Evolutionary conservation across 78 protist genomes (phyloP).

Genomic region (Protostelium mycophagum): DNA sequence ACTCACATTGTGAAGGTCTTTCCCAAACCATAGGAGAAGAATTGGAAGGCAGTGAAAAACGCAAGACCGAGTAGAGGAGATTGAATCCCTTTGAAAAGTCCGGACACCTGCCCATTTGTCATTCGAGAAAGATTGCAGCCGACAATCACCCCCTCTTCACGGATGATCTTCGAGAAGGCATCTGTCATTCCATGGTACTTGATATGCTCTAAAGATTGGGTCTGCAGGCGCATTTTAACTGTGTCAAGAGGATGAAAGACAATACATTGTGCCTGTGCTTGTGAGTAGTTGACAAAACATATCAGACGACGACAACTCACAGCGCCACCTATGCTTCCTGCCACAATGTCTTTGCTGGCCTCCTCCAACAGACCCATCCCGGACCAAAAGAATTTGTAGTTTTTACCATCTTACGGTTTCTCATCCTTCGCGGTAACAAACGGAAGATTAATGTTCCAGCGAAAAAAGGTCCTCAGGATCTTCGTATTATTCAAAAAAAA

Average conservation of each 20-base stretch:
- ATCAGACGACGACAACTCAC: background rate
- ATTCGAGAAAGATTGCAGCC: background rate
- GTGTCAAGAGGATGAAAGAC: background rate
- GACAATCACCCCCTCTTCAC: background rate
- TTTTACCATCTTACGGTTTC: no score
- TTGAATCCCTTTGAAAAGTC: constrained; percentile 61
- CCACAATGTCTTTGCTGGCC: background rate
- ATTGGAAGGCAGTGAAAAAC: constrained; percentile 49
- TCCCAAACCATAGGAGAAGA: constrained; percentile 55
- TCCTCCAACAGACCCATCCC: no score
- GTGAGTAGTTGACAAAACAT: background rate
- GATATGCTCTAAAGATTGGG: background rate
- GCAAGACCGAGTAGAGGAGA: constrained; percentile 65
- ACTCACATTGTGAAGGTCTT: constrained; percentile 4
- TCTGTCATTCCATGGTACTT: background rate
- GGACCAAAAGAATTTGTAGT: no score
- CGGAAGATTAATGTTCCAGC: no score
- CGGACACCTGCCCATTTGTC: no score
- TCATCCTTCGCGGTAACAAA: no score
- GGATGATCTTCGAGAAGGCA: background rate
- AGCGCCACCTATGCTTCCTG: background rate
- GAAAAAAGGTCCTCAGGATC: no score
- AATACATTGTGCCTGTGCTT: background rate
- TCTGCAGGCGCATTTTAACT: background rate
- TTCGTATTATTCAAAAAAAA: no score